phyloP scores from a whole-genome alignment of 1,139 yeast species.

The Saccharomyces hybrid region DNA sequence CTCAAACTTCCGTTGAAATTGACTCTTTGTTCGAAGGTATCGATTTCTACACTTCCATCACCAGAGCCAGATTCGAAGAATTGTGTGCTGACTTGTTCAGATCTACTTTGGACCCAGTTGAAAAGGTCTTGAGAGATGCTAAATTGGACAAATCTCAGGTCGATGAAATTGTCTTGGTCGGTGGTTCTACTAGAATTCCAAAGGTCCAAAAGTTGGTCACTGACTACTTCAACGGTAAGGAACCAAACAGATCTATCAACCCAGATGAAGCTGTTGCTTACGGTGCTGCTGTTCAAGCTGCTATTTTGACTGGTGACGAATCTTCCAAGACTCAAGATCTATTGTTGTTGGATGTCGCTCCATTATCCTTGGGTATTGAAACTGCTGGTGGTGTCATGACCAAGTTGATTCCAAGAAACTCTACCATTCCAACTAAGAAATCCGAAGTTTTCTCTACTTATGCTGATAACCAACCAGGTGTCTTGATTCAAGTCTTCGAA shows the following conservation, averaged over 20 bases:
- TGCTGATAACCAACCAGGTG: constrained; percentile 92
- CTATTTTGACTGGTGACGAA: constrained; percentile 70
- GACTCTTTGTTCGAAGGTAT: constrained; percentile 93
- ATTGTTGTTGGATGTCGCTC: constrained; percentile 80
- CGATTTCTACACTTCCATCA: constrained; percentile 75
- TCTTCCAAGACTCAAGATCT: constrained; percentile 75
- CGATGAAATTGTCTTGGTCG: constrained; percentile 80
- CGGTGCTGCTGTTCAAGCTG: constrained; percentile 98
- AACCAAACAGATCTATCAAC: constrained; percentile 80
- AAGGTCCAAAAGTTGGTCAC: constrained; percentile 81
- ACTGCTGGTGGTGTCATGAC: constrained; percentile 95
- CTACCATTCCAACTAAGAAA: constrained; percentile 89
- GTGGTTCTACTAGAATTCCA: constrained; percentile 94
- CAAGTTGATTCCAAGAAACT: constrained; percentile 84
- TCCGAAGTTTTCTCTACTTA: constrained; percentile 87
- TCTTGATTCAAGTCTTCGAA: constrained; percentile 84
- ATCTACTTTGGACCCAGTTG: constrained; percentile 79
- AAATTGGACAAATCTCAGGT: constrained; percentile 70
- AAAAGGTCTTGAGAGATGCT: constrained; percentile 77
- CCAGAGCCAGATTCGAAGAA: constrained; percentile 91
- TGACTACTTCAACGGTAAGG: constrained; percentile 85
- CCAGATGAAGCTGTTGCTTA: constrained; percentile 97
- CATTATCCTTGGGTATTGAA: constrained; percentile 86
- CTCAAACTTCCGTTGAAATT: constrained; percentile 80
- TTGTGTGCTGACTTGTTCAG: constrained; percentile 77